phyloP scores from a whole-genome alignment of 192 early-diverging fungal species.

The Linnemannia hyalina region DNA sequence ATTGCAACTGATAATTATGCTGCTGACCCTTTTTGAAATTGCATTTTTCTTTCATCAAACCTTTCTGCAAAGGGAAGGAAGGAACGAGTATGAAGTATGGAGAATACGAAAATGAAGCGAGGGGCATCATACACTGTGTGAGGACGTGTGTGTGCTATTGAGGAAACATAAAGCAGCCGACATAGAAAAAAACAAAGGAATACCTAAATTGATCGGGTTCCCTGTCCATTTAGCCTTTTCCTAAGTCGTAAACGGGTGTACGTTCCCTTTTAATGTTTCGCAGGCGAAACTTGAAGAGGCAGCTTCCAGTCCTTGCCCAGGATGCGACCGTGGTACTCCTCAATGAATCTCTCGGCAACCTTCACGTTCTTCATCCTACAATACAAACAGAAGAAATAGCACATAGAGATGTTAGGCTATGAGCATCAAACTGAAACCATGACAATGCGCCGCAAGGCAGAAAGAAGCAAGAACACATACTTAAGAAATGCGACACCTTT shows the following conservation, averaged over 20 bases:
- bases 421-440: neutral
- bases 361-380: conserved; percentile 35
- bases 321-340: conserved; percentile 47
- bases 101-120: too few relatives aligned
- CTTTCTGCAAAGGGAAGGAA: too few relatives aligned
- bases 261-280: conserved; percentile 1
- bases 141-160: too few relatives aligned
- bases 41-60: too few relatives aligned
- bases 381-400: neutral
- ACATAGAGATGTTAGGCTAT: neutral
- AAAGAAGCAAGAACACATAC: conserved; percentile 4
- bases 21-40: too few relatives aligned
- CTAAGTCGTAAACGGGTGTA: neutral
- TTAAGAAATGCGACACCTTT: conserved; percentile 47
- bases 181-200: too few relatives aligned
- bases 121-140: too few relatives aligned
- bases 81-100: too few relatives aligned
- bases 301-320: conserved; percentile 46
- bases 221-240: neutral
- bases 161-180: neutral
- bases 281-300: conserved; percentile 47
- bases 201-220: neutral
- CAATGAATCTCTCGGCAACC: conserved; percentile 39
- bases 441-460: too few relatives aligned
- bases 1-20: too few relatives aligned